Evolutionary conservation across 805 yeast species (phyloP), one percentile per base, ranked within the genome.

Genomic region (Ogataea naganishii): DNA sequence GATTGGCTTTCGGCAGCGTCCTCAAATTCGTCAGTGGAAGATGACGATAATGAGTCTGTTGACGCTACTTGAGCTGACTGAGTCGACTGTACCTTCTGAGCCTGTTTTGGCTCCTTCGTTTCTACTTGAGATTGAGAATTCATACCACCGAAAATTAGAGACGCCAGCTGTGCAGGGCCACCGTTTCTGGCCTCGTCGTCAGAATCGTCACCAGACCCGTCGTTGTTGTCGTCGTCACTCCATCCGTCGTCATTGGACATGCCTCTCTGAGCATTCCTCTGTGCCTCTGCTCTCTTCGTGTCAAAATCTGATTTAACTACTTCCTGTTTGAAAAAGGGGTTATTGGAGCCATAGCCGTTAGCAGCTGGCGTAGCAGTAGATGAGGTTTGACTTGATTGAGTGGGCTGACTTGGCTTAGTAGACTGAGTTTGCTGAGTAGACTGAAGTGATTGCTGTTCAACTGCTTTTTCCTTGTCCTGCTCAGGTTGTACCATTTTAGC

Each of bases 201-300:
- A 30, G 67, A 72, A 10, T 69, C 70, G 10, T 59, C 60, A 13
- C 58, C 64, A 16, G 52, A 59, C 51, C 32, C 53, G 47, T 18
- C 56, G 42, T 27, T 32, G 5, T 44, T 41, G 4, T 41, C 61
- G 30, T 68, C 72, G 36, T 73, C 73, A 3, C 53, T 46, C 46
- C 55, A 49, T 58, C 68, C 69, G 33, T 58, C 75, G 30, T 57
- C 62, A 23, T 56, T 62, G 7, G 57, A 56, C 24, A 58, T 44
- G 4, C 78, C 78, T 52, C 88, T 64, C 49, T 81, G 89, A 6
- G 82, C 72, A 17, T 69, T 73, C 53, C 92, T 64, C 52, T 80
- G 88, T 3, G 77, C 79, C 33, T 75, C 79, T 18, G 80, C 72
- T 36, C 73, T 72, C 37, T 63, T 63, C 1, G 70, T 58, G 45